These are phyloP conservation scores for Cercospora beticola DNA, from an alignment of 2,329 filamentous ascomycete species.

Conservation along the genomic window DNA sequence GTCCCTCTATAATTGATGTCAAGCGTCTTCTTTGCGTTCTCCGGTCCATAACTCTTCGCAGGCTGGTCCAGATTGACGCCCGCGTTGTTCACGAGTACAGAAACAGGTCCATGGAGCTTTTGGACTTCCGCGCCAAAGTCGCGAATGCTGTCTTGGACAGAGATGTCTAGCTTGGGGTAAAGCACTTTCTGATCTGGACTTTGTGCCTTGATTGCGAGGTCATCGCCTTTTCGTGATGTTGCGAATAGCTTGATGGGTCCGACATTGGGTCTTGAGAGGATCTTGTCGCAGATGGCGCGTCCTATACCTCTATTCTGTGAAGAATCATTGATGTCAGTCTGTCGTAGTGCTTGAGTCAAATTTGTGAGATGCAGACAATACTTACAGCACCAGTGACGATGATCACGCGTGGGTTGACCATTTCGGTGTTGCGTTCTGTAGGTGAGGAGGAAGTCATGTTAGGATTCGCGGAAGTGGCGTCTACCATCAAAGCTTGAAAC, in stretches of 20 bases:
- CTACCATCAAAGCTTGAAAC: background rate
- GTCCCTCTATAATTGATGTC: constrained; percentile 41
- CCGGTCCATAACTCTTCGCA: constrained; percentile 25
- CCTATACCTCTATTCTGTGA: constrained; percentile 40
- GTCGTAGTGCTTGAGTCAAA: background rate
- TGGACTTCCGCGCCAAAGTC: constrained; percentile 33
- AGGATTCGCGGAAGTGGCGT: constrained; percentile 2
- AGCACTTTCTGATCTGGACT: constrained; percentile 25
- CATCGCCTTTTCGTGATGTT: constrained; percentile 35
- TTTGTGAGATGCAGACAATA: background rate
- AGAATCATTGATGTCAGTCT: background rate
- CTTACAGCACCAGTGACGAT: constrained; percentile 39
- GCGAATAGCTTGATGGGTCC: constrained; percentile 35
- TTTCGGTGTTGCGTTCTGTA: constrained; percentile 13
- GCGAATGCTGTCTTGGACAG: constrained; percentile 29
- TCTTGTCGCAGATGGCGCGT: constrained; percentile 36
- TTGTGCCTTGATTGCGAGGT: constrained; percentile 29
- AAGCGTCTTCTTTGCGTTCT: constrained; percentile 36
- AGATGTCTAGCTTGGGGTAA: constrained; percentile 38
- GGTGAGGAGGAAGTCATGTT: constrained; percentile 6
- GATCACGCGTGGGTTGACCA: constrained; percentile 34
- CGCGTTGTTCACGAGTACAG: constrained; percentile 43
- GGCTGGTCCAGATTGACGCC: constrained; percentile 35
- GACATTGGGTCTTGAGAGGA: constrained; percentile 29
- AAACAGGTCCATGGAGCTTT: constrained; percentile 26